phyloP scores from a whole-genome alignment of 805 yeast species.

The Candida tibetensis region DNA sequence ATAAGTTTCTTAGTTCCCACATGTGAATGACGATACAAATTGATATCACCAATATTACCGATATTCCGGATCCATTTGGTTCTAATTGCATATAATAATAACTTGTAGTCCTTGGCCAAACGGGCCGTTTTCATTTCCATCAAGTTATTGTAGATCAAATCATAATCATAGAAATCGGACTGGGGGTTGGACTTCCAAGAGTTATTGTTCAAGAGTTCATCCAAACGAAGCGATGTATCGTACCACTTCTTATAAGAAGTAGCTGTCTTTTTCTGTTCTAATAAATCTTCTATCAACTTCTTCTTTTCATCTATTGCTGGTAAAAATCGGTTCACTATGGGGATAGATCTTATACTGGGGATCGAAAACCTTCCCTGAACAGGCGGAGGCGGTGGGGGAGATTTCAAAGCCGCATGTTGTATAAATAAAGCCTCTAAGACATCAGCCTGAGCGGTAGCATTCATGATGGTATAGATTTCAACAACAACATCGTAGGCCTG shows the following conservation, averaged over 20 bases:
- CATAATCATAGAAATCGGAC: conserved; percentile 71
- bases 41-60: conserved; percentile 82
- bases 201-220: conserved; percentile 58
- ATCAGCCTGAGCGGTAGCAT: background rate
- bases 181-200: conserved; percentile 67
- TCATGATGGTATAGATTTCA: background rate
- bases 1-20: conserved; percentile 84
- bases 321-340: conserved; percentile 18
- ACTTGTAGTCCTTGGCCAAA: conserved; percentile 50
- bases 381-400: background rate
- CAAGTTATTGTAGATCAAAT: conserved; percentile 52
- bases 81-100: conserved; percentile 68
- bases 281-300: conserved; percentile 18
- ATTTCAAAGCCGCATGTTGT: background rate
- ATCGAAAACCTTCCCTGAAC: background rate
- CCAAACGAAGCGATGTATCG: conserved; percentile 59
- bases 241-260: conserved; percentile 63
- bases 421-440: background rate
- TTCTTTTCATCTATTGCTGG: conserved; percentile 23
- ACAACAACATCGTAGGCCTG: background rate
- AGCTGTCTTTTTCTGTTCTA: conserved; percentile 33
- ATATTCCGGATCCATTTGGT: conserved; percentile 83
- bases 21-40: conserved; percentile 71
- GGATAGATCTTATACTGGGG: conserved; percentile 7
- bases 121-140: conserved; percentile 61